These are phyloP conservation scores for Aspergillus texensis DNA, from an alignment of 2,329 filamentous ascomycete genomes.

Conservation along the genomic window DNA sequence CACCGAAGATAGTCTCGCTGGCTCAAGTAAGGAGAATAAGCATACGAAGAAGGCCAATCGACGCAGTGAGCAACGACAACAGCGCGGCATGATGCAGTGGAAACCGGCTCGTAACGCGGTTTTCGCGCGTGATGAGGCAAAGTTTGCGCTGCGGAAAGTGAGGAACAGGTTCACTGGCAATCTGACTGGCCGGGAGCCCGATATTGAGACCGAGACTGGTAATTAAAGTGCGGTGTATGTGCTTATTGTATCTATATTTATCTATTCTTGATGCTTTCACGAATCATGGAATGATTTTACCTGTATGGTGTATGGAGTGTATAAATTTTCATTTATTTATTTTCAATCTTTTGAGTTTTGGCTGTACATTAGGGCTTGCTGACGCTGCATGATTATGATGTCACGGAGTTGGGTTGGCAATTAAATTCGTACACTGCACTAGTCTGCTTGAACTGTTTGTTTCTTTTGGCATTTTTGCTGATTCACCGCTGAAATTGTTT, in stretches of 20 bases:
- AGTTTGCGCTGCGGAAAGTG: constrained; percentile 74
- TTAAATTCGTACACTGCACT: background rate
- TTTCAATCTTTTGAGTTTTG: background rate
- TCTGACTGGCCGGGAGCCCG: constrained; percentile 79
- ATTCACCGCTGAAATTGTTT: background rate
- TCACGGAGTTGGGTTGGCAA: background rate
- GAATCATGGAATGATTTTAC: background rate
- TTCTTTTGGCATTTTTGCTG: background rate
- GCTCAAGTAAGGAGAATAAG: background rate
- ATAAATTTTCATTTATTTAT: background rate
- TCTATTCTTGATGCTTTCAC: background rate
- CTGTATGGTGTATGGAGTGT: background rate
- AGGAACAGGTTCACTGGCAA: constrained; percentile 69
- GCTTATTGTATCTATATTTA: background rate
- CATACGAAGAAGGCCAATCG: constrained; percentile 40
- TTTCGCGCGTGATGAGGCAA: constrained; percentile 86
- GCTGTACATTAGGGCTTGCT: background rate
- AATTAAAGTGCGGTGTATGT: constrained; percentile 1
- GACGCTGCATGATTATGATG: background rate
- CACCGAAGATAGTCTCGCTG: constrained; percentile 1
- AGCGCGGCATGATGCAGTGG: constrained; percentile 94
- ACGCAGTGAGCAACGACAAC: constrained; percentile 72
- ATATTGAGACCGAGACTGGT: constrained; percentile 74
- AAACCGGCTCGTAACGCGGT: constrained; percentile 80
- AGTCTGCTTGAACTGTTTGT: background rate